Evolutionary conservation across 1,284 basidiomycete genomes (phyloP).

Genomic region (Exobasidium rhododendri): DNA sequence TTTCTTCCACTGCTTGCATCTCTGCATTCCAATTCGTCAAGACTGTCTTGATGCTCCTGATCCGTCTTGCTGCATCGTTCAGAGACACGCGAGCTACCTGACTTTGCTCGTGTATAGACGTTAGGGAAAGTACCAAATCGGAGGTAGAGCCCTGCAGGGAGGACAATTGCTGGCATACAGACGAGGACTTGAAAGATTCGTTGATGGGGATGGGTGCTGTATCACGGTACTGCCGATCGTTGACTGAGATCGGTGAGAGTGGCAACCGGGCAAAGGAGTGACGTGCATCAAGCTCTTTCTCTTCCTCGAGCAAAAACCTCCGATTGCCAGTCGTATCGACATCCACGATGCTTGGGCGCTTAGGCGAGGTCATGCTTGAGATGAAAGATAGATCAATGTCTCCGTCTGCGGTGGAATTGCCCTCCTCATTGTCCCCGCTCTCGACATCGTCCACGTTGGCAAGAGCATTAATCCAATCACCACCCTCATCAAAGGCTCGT

Average conservation of each 20-base stretch:
- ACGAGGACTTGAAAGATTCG: not conserved
- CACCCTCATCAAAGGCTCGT: slow-evolving; percentile 12
- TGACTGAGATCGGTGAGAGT: not conserved
- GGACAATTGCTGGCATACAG: slow-evolving; percentile 1
- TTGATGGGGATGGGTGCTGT: not conserved
- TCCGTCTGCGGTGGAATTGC: not conserved
- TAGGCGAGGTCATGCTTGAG: not conserved
- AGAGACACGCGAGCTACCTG: slow-evolving; percentile 26
- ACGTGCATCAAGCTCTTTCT: not conserved
- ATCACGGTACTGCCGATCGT: not conserved
- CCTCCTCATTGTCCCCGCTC: not conserved
- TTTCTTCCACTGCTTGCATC: slow-evolving; percentile 21
- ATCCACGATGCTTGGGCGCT: not conserved
- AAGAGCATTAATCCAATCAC: slow-evolving; percentile 7
- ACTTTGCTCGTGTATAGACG: slow-evolving; percentile 27
- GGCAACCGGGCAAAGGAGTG: not conserved
- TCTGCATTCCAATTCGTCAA: slow-evolving; percentile 25
- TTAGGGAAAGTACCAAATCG: slow-evolving; percentile 17
- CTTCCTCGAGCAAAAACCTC: not conserved
- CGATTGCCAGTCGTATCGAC: not conserved
- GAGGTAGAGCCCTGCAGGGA: slow-evolving; percentile 21
- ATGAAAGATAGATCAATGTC: not conserved
- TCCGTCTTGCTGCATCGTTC: slow-evolving; percentile 25
- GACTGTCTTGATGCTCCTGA: slow-evolving; percentile 22
- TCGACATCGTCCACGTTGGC: not conserved